Conservation (phyloP, 768 basidiomycete genomes). For the Chiua virens region DNA sequence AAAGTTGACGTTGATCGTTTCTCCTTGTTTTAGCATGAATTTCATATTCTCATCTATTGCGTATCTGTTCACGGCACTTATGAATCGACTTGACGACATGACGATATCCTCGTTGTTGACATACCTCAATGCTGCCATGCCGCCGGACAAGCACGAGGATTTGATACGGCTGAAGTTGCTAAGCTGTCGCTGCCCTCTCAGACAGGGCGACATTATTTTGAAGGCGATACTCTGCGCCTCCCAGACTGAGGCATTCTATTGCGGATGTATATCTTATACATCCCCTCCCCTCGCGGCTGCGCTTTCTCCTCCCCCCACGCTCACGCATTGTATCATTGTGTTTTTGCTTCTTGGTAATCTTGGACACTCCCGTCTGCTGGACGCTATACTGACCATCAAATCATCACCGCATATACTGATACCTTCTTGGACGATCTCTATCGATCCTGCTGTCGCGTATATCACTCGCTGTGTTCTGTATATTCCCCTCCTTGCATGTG, state of each 20-base stretch:
- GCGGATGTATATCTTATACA: too few relatives aligned
- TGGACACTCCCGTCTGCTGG: slow-evolving; percentile 14
- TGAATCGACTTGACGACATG: slow-evolving; percentile 63
- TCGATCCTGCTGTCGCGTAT: slow-evolving; percentile 14
- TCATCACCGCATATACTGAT: slow-evolving; percentile 12
- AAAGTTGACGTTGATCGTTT: slow-evolving; percentile 6
- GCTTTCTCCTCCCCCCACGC: too few relatives aligned
- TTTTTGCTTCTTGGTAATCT: slow-evolving; percentile 21
- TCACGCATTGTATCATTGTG: slow-evolving; percentile 16
- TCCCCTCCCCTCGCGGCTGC: background rate
- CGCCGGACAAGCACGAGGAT: slow-evolving; percentile 77
- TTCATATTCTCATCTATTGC: slow-evolving; percentile 63
- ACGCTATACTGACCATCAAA: slow-evolving; percentile 1
- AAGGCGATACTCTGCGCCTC: slow-evolving; percentile 47
- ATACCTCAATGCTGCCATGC: slow-evolving; percentile 76
- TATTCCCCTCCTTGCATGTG: slow-evolving; percentile 3
- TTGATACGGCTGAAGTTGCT: slow-evolving; percentile 73
- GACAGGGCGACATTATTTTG: slow-evolving; percentile 50
- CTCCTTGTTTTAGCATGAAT: slow-evolving; percentile 40
- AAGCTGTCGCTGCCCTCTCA: slow-evolving; percentile 46
- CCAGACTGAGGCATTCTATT: slow-evolving; percentile 12
- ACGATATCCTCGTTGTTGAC: slow-evolving; percentile 66
- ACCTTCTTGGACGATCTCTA: slow-evolving; percentile 22
- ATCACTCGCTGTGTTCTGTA: slow-evolving; percentile 12
- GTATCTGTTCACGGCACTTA: slow-evolving; percentile 69